phyloP scores from a whole-genome alignment of 2,329 filamentous ascomycete genomes.

The Lasiodiplodia hormozganensis region DNA sequence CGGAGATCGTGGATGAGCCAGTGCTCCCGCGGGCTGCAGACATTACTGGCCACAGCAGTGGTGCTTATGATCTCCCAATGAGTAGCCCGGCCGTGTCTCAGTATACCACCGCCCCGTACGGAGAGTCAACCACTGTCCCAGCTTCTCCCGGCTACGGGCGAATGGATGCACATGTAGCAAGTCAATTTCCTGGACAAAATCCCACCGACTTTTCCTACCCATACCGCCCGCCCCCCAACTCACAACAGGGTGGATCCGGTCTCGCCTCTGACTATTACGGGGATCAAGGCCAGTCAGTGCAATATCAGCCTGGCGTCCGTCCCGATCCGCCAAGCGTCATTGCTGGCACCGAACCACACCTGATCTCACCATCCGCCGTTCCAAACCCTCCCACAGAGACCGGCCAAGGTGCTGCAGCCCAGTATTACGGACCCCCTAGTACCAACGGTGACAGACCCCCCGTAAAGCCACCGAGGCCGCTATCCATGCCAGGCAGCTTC shows the following conservation, averaged over 20 bases:
- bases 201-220: slow-evolving; percentile 54
- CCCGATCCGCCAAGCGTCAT: slow-evolving; percentile 60
- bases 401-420: slow-evolving; percentile 64
- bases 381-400: slow-evolving; percentile 65
- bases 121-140: slow-evolving; percentile 43
- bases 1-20: slow-evolving; percentile 41
- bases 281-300: slow-evolving; percentile 67
- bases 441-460: slow-evolving; percentile 34
- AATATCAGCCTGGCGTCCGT: slow-evolving; percentile 65
- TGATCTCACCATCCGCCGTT: slow-evolving; percentile 59
- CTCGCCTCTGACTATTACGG: slow-evolving; percentile 68
- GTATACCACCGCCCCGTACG: slow-evolving; percentile 42
- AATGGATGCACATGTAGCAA: slow-evolving; percentile 52
- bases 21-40: slow-evolving; percentile 34
- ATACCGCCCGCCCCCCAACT: slow-evolving; percentile 51
- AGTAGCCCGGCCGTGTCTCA: slow-evolving; percentile 42
- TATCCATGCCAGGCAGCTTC: slow-evolving; percentile 45
- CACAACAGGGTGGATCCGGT: slow-evolving; percentile 52
- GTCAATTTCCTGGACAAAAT: slow-evolving; percentile 67
- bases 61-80: slow-evolving; percentile 42
- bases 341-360: slow-evolving; percentile 62
- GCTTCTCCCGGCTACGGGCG: slow-evolving; percentile 33
- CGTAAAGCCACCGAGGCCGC: slow-evolving; percentile 45
- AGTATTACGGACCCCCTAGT: slow-evolving; percentile 54
- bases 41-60: slow-evolving; percentile 35